Conservation (phyloP, 768 basidiomycete genomes). For the Phlebiopsis flavidoalba region DNA sequence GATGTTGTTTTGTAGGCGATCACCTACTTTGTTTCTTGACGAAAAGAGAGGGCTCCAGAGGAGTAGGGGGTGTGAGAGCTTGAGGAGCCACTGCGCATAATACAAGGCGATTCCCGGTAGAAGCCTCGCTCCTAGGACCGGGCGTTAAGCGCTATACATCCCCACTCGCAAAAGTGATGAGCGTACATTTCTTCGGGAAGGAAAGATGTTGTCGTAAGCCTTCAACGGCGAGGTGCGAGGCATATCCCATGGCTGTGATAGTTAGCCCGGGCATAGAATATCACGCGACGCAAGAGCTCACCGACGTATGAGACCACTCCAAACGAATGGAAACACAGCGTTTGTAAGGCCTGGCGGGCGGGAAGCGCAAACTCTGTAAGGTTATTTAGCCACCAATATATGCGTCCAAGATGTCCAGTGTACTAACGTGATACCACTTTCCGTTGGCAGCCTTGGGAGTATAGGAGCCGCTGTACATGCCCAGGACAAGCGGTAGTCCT, state of each 20-base stretch:
- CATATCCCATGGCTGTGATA: conserved; percentile 55
- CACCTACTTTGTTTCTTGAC: conserved; percentile 39
- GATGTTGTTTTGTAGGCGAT: too few species aligned
- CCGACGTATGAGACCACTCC: conserved; percentile 45
- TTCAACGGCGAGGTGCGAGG: conserved; percentile 57
- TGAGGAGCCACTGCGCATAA: conserved; percentile 52
- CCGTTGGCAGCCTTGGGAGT: conserved; percentile 43
- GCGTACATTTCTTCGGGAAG: conserved; percentile 37
- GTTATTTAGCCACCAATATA: neutral
- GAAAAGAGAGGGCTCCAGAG: conserved; percentile 67
- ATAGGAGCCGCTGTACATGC: conserved; percentile 44
- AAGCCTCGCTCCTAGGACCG: conserved; percentile 33
- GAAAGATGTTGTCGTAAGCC: conserved; percentile 41
- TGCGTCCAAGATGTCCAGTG: neutral
- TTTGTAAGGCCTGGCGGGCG: conserved; percentile 49
- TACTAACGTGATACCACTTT: conserved; percentile 52
- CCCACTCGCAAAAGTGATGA: neutral
- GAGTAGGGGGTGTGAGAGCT: too few species aligned
- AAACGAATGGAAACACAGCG: conserved; percentile 53
- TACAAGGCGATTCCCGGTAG: conserved; percentile 50
- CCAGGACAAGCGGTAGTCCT: conserved; percentile 53
- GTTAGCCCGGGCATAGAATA: neutral
- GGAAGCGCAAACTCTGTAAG: conserved; percentile 40
- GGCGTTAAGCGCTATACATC: neutral
- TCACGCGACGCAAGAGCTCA: conserved; percentile 9